phyloP scores from a whole-genome alignment of 2,329 filamentous ascomycete genomes.

The Aspergillus sp. region DNA sequence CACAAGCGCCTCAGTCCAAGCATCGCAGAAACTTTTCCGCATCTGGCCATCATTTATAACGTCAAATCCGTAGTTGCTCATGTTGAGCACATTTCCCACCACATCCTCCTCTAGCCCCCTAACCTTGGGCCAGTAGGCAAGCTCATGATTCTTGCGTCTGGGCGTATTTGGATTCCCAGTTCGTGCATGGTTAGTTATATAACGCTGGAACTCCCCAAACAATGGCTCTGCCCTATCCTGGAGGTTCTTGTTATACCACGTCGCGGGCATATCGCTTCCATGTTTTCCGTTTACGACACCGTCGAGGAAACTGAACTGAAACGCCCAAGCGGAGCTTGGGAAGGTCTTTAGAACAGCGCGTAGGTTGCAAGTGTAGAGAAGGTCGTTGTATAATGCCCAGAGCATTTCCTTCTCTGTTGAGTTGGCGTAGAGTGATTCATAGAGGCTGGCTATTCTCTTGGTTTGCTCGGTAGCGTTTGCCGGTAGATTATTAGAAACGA shows the following conservation, averaged over 20 bases:
- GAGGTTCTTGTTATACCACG: not conserved
- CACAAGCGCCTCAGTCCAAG: too few species aligned
- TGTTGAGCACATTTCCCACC: too few species aligned
- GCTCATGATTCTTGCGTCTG: too few species aligned
- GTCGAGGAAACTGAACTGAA: not conserved
- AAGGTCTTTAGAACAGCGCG: not conserved
- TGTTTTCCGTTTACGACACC: not conserved
- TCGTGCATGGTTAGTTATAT: slow-evolving; percentile 6
- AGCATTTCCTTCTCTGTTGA: not conserved
- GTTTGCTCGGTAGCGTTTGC: not conserved
- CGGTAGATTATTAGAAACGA: not conserved
- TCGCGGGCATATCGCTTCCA: not conserved
- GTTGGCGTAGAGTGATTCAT: not conserved
- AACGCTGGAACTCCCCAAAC: not conserved
- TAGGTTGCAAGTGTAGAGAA: not conserved
- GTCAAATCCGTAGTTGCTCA: too few species aligned
- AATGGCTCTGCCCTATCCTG: not conserved
- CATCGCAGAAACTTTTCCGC: too few species aligned
- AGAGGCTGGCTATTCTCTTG: not conserved
- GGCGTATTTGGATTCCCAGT: slow-evolving; percentile 1
- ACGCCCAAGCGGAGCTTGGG: not conserved
- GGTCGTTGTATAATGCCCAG: not conserved
- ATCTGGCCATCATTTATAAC: too few species aligned
- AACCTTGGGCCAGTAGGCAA: too few species aligned
- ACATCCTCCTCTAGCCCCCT: too few species aligned